phyloP scores from a whole-genome alignment of 2,329 filamentous ascomycete genomes.

The Fusarium armeniacum region DNA sequence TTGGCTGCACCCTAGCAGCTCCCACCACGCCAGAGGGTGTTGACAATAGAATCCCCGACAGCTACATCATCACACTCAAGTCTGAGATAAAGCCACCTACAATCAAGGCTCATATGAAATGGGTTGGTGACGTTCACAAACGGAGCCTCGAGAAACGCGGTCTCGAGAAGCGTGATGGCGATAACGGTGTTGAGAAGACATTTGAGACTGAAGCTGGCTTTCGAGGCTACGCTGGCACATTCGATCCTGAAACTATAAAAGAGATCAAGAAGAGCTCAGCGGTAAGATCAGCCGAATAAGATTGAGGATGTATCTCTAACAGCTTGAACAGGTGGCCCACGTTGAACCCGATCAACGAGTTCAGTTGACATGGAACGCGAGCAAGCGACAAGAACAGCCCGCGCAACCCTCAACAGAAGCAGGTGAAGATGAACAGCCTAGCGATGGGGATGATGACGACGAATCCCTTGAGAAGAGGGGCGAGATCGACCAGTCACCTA shows the following conservation, averaged over 20 bases:
- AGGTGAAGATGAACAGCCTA: constrained; percentile 1
- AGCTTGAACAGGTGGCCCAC: constrained; percentile 43
- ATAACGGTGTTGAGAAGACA: constrained; percentile 54
- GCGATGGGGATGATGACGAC: not conserved
- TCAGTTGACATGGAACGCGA: constrained; percentile 36
- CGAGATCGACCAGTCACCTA: constrained; percentile 48
- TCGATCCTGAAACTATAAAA: constrained; percentile 58
- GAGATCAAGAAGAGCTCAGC: constrained; percentile 59
- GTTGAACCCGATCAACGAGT: constrained; percentile 53
- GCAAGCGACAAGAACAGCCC: constrained; percentile 23
- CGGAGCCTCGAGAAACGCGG: constrained; percentile 64
- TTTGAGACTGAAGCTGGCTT: constrained; percentile 51
- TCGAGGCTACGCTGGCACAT: constrained; percentile 61
- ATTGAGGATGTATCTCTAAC: not conserved
- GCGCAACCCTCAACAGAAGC: not conserved
- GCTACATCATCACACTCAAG: constrained; percentile 75
- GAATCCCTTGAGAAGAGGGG: constrained; percentile 43
- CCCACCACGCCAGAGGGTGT: constrained; percentile 31
- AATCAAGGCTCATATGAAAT: constrained; percentile 63
- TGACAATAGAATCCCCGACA: constrained; percentile 53
- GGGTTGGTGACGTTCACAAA: constrained; percentile 66
- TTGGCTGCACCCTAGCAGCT: constrained; percentile 42
- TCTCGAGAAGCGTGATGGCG: constrained; percentile 60
- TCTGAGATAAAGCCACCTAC: constrained; percentile 59
- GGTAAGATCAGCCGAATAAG: constrained; percentile 50